Conservation (phyloP, 306 rosid species). For the Inga leiocalycina region DNA sequence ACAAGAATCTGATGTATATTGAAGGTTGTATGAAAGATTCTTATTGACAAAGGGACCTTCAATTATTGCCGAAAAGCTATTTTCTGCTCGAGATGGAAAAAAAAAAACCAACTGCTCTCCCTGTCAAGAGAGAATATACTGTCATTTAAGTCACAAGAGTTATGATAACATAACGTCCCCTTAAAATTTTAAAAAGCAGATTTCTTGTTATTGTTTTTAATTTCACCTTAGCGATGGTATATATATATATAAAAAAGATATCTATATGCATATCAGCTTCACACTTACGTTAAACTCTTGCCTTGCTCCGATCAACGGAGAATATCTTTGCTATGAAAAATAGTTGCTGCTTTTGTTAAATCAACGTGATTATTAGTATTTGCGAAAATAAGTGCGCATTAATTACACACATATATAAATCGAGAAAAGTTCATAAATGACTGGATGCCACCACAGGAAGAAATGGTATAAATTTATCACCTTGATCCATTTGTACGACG, state of each 20-base stretch:
- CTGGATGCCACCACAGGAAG: not conserved
- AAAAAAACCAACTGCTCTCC: too few species aligned
- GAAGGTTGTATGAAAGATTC: not conserved
- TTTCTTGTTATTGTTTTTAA: not conserved
- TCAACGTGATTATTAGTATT: not conserved
- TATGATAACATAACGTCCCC: conserved; percentile 11
- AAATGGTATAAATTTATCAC: not conserved
- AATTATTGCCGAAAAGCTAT: conserved; percentile 23
- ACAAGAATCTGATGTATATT: not conserved
- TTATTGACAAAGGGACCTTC: not conserved
- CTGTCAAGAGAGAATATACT: conserved; percentile 35
- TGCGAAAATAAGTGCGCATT: not conserved
- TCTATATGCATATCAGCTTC: not conserved
- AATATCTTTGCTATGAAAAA: conserved; percentile 7
- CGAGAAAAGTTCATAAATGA: not conserved
- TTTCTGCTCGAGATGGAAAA: not conserved
- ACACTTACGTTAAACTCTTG: not conserved
- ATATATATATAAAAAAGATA: conserved; percentile 7
- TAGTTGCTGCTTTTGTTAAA: conserved; percentile 13
- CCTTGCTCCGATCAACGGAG: not conserved
- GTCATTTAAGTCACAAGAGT: conserved; percentile 26
- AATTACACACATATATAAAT: too few species aligned
- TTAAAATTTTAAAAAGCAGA: not conserved
- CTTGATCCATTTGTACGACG: not conserved
- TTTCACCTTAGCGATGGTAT: conserved; percentile 11